Conservation (phyloP, 352 stramenopile species). For the Phytophthora sp. region DNA sequence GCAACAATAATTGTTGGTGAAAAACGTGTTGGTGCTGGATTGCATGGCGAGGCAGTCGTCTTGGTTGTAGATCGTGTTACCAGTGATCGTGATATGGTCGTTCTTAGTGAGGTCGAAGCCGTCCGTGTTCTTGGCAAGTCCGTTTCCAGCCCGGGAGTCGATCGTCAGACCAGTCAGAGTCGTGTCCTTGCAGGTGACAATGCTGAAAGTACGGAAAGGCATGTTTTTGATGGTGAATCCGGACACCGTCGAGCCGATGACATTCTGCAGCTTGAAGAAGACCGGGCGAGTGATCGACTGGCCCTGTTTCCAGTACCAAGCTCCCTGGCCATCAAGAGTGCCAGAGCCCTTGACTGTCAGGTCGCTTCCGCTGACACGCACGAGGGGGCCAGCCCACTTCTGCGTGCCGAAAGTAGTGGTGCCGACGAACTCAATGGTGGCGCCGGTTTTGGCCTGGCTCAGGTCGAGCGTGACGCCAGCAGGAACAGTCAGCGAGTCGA, state of each 20-base stretch:
- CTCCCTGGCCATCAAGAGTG: constrained; percentile 37
- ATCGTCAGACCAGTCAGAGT: constrained; percentile 23
- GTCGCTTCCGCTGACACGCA: constrained; percentile 19
- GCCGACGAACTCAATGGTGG: constrained; percentile 33
- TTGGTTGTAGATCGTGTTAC: too few species aligned
- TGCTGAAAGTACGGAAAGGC: constrained; percentile 36
- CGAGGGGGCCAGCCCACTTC: constrained; percentile 31
- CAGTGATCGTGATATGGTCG: constrained; percentile 29
- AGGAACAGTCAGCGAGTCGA: constrained; percentile 31
- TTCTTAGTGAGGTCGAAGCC: constrained; percentile 39
- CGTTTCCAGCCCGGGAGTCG: constrained; percentile 32
- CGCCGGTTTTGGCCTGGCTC: constrained; percentile 26
- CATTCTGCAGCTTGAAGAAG: constrained; percentile 11
- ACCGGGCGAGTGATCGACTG: constrained; percentile 28
- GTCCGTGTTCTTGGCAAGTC: constrained; percentile 18
- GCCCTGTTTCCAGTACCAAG: constrained; percentile 44
- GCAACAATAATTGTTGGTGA: constrained; percentile 13
- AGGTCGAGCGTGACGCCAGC: constrained; percentile 38
- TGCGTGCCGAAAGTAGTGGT: constrained; percentile 39
- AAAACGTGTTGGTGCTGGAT: constrained; percentile 28
- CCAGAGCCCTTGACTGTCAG: constrained; percentile 33
- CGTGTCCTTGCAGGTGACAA: constrained; percentile 26
- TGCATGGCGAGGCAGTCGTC: constrained; percentile 36
- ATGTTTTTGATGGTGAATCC: constrained; percentile 41
- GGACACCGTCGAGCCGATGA: constrained; percentile 28